These are phyloP conservation scores for Eucalyptus marginata DNA, from an alignment of 345 rosid species.

Conservation along the genomic window DNA sequence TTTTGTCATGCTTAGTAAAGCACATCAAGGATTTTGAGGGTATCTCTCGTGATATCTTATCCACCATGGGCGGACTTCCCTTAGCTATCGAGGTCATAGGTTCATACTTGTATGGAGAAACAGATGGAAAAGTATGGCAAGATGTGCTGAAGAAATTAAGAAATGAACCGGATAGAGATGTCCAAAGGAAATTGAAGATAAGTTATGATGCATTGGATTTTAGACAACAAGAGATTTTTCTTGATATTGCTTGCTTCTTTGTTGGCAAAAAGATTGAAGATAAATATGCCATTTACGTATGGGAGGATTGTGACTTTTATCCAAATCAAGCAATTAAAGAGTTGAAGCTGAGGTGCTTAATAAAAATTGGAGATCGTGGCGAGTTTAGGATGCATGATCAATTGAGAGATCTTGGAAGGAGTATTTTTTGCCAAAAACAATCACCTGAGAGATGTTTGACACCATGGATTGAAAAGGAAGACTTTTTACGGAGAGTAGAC, in stretches of 20 bases:
- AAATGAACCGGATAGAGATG: not conserved
- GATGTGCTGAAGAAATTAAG: not conserved
- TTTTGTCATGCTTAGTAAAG: too few species aligned
- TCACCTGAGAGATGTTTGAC: fast-evolving
- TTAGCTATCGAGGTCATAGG: fast-evolving
- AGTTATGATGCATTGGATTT: not conserved
- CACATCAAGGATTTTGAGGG: not conserved
- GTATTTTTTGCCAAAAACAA: not conserved
- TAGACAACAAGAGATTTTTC: too few species aligned
- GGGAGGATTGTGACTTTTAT: not conserved
- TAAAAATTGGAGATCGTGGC: not conserved
- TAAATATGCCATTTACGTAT: not conserved
- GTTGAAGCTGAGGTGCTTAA: not conserved
- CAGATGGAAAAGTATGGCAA: too few species aligned
- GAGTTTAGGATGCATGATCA: not conserved
- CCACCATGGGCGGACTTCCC: not conserved
- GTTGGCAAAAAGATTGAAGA: not conserved
- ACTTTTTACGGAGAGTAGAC: too few species aligned
- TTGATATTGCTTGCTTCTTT: not conserved
- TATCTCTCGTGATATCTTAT: not conserved
- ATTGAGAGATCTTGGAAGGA: not conserved
- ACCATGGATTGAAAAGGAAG: too few species aligned
- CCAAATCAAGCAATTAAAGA: not conserved
- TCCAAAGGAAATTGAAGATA: not conserved
- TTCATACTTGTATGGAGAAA: not conserved